Conservation (phyloP, 352 stramenopile species). For the Achlya hypogyna region DNA sequence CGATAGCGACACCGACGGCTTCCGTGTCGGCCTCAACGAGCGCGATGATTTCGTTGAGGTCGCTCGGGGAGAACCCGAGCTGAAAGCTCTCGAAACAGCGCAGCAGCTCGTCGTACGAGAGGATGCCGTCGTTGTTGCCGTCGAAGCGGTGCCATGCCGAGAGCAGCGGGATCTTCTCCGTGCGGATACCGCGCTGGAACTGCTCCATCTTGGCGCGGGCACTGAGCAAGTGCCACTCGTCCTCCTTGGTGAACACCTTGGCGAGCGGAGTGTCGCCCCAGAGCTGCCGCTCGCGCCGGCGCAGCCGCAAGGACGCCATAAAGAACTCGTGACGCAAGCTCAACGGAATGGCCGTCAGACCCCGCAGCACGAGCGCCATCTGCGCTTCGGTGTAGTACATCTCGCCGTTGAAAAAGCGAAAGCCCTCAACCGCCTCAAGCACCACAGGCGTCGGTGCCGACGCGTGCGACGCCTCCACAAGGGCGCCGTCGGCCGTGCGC, state of each 20-base stretch:
- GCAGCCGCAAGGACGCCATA: constrained; percentile 75
- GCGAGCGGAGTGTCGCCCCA: constrained; percentile 93
- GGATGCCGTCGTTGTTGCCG: constrained; percentile 47
- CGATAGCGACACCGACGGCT: constrained; percentile 39
- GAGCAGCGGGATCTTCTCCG: constrained; percentile 33
- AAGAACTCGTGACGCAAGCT: constrained; percentile 79
- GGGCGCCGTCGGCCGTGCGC: constrained; percentile 67
- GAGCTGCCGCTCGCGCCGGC: constrained; percentile 91
- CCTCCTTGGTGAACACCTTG: constrained; percentile 95
- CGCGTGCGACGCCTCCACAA: constrained; percentile 66
- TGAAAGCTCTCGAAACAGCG: constrained; percentile 84
- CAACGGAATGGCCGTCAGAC: constrained; percentile 49
- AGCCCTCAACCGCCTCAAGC: constrained; percentile 68
- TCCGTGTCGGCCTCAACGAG: constrained; percentile 55
- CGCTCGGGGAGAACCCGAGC: constrained; percentile 66
- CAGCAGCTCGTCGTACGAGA: constrained; percentile 60
- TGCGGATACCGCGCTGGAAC: constrained; percentile 68
- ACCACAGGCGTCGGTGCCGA: constrained; percentile 24
- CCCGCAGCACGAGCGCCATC: constrained; percentile 85
- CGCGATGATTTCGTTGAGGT: constrained; percentile 76
- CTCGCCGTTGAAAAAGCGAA: constrained; percentile 98
- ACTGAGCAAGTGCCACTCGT: constrained; percentile 93
- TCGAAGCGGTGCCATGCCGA: constrained; percentile 59
- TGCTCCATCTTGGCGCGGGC: constrained; percentile 75
- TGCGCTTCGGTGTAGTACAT: constrained; percentile 95